Percentiles rank a stretch among this genome's conserved stretches.
These are phyloP conservation scores for Fragaria ananassa DNA, from an alignment of 306 rosid species.

Conservation along the genomic window DNA sequence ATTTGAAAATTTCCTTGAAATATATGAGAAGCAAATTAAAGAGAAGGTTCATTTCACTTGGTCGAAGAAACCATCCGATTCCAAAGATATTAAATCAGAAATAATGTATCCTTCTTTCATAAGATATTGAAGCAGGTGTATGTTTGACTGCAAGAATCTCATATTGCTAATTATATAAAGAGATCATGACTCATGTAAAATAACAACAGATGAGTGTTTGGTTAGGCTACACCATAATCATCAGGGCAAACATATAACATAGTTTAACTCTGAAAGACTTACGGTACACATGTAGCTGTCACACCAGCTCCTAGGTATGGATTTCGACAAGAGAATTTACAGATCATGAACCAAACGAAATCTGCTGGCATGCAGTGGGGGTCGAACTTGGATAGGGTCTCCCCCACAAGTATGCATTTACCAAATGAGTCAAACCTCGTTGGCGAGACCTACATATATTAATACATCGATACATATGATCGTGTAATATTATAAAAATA, in stretches of 20 bases:
- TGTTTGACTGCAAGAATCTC: background rate
- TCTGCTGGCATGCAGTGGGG: no score
- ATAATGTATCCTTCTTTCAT: background rate
- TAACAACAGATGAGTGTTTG: accelerated
- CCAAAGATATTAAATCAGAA: background rate
- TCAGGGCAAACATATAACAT: no score
- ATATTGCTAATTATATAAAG: background rate
- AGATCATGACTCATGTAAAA: background rate
- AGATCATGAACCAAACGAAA: no score
- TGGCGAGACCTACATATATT: no score
- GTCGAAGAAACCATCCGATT: constrained; percentile 9
- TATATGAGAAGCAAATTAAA: background rate
- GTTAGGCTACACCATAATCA: no score
- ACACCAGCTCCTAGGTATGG: no score
- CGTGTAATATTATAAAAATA: background rate
- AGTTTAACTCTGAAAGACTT: no score
- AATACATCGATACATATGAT: no score
- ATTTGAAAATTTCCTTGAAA: background rate
- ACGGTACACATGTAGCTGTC: accelerated
- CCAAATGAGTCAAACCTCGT: no score
- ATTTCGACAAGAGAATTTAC: no score
- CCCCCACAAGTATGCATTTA: no score
- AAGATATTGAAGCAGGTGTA: background rate
- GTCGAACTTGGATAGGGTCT: no score
- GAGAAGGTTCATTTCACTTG: constrained; percentile 5